phyloP scores from a whole-genome alignment of 441 rosid genomes.

The Erodium chrysanthum region DNA sequence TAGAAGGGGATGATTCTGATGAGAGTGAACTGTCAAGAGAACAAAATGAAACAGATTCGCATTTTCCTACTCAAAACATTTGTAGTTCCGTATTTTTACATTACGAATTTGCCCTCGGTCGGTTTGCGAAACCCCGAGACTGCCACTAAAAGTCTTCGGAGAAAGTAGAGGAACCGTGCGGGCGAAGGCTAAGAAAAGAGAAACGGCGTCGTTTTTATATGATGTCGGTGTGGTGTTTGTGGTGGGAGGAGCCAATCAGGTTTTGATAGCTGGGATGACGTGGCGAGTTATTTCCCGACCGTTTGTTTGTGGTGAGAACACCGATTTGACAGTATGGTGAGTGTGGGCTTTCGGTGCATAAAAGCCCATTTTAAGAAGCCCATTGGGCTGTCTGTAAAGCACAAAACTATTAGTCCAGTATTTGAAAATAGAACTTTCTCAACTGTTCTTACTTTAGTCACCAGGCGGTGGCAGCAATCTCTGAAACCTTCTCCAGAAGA shows the following conservation, averaged over 20 bases:
- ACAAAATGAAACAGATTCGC: not conserved
- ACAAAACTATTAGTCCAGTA: not conserved
- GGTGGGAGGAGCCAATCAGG: not conserved
- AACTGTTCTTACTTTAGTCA: no score
- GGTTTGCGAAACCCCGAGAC: conserved; percentile 25
- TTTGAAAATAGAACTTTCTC: not conserved
- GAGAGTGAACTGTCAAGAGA: not conserved
- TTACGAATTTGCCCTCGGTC: conserved; percentile 17
- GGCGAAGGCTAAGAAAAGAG: not conserved
- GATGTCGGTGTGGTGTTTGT: not conserved
- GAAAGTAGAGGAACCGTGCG: not conserved
- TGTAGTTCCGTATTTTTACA: not conserved
- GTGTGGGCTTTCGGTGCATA: no score
- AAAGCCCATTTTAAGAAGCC: not conserved
- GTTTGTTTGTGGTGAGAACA: not conserved
- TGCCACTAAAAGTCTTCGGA: conserved; percentile 19
- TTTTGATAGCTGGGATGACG: not conserved
- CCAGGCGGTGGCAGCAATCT: no score
- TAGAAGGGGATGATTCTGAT: not conserved
- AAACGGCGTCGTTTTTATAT: not conserved
- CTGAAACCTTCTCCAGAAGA: no score
- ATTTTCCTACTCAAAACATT: not conserved
- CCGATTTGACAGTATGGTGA: no score
- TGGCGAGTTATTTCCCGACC: not conserved
- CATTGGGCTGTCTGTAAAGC: not conserved